A percentile compares a stretch with the other conserved stretches of the same genome.
These are phyloP conservation scores for Claviceps sp. DNA, from an alignment of 2,329 filamentous ascomycete genomes.

Conservation along the genomic window DNA sequence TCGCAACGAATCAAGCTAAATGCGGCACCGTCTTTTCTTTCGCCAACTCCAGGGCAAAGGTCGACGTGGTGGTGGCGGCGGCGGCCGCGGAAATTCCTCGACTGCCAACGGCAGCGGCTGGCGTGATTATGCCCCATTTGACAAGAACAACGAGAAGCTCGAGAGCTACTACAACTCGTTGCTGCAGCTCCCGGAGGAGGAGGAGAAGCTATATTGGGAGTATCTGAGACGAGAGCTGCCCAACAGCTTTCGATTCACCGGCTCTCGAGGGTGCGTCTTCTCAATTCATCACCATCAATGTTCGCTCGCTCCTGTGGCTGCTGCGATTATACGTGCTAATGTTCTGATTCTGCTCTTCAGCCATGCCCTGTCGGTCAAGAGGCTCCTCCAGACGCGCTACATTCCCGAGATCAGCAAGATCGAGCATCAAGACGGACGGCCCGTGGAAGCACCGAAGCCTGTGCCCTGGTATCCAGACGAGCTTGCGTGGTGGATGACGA, in stretches of 20 bases:
- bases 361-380: slow-evolving; percentile 84
- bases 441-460: slow-evolving; percentile 67
- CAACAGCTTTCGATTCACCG: slow-evolving; percentile 95
- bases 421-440: slow-evolving; percentile 65
- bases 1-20: not conserved
- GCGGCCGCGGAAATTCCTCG: slow-evolving; percentile 14
- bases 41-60: slow-evolving; percentile 19
- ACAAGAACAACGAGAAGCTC: slow-evolving; percentile 71
- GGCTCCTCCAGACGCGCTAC: slow-evolving; percentile 76
- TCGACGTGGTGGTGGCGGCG: slow-evolving; percentile 23
- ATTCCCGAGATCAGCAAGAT: slow-evolving; percentile 83
- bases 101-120: slow-evolving; percentile 14
- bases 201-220: slow-evolving; percentile 72
- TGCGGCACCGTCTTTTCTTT: slow-evolving; percentile 5
- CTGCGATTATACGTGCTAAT: slow-evolving; percentile 4
- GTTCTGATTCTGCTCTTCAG: slow-evolving; percentile 25
- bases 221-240: slow-evolving; percentile 73
- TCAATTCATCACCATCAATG: not conserved
- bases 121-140: slow-evolving; percentile 31
- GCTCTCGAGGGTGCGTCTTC: slow-evolving; percentile 62
- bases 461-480: slow-evolving; percentile 90
- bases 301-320: not conserved
- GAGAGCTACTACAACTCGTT: slow-evolving; percentile 77
- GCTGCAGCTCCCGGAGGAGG: slow-evolving; percentile 61
- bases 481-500: slow-evolving; percentile 96